These are phyloP conservation scores for Madurella mycetomatis DNA, from an alignment of 2,329 filamentous ascomycete genomes.

Conservation along the genomic window DNA sequence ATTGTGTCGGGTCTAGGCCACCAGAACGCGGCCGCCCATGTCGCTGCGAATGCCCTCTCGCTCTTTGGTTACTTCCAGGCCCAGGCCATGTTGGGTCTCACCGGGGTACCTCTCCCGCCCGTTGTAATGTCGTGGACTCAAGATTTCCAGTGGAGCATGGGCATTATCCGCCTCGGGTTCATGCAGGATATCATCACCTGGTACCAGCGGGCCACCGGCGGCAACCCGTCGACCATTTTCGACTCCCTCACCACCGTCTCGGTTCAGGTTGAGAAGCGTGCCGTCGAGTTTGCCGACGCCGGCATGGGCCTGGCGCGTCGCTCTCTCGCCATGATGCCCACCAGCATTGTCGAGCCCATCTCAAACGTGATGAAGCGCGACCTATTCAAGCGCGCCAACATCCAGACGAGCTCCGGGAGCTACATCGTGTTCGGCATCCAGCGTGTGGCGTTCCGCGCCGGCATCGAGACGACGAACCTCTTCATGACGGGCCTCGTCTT, in stretches of 20 bases:
- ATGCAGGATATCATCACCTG: conserved; percentile 86
- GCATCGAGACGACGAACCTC: conserved; percentile 85
- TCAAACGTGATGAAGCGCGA: conserved; percentile 25
- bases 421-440: conserved; percentile 75
- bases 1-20: conserved; percentile 87
- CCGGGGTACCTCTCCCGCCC: conserved; percentile 74
- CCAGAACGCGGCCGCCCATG: conserved; percentile 89
- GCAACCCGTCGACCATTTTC: conserved; percentile 73
- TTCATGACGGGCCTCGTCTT: conserved; percentile 90
- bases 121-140: conserved; percentile 92
- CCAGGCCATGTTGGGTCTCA: conserved; percentile 86
- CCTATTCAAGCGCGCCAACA: conserved; percentile 52
- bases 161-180: conserved; percentile 83
- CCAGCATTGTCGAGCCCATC: conserved; percentile 33
- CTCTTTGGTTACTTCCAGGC: conserved; percentile 93
- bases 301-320: conserved; percentile 50
- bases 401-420: conserved; percentile 50
- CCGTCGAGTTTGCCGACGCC: conserved; percentile 33
- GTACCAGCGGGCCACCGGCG: conserved; percentile 92
- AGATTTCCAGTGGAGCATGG: conserved; percentile 98
- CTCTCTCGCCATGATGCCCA: conserved; percentile 48
- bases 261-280: conserved; percentile 72
- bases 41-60: conserved; percentile 89
- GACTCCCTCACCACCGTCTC: conserved; percentile 70
- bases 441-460: conserved; percentile 78